phyloP scores from a whole-genome alignment of 2,329 filamentous ascomycete species.

The Pseudonectria buxi region DNA sequence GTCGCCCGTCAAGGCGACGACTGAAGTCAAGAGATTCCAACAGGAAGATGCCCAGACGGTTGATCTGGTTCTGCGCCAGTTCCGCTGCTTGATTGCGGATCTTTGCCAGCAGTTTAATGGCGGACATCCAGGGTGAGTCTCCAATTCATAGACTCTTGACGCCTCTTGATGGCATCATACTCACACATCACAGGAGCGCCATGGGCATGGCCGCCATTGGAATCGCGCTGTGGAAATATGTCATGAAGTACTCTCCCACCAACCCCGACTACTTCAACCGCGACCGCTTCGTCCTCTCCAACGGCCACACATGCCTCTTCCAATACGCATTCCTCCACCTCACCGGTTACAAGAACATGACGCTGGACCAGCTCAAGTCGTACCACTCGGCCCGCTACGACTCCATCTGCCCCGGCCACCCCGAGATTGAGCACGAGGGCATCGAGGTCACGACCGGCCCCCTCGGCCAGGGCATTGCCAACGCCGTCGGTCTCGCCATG shows the following conservation, averaged over 20 bases:
- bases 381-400: constrained; percentile 40
- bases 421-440: constrained; percentile 51
- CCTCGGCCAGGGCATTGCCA: constrained; percentile 53
- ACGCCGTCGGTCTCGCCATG: constrained; percentile 53
- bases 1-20: constrained; percentile 10
- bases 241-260: constrained; percentile 53
- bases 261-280: constrained; percentile 53
- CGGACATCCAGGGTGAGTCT: constrained; percentile 57
- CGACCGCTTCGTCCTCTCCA: constrained; percentile 57
- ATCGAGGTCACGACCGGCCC: constrained; percentile 55
- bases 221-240: constrained; percentile 53
- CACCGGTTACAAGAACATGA: constrained; percentile 47
- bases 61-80: constrained; percentile 51
- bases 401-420: constrained; percentile 48
- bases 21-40: constrained; percentile 18
- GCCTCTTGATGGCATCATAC: too few relatives aligned
- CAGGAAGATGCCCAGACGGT: constrained; percentile 20
- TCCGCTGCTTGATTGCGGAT: constrained; percentile 59
- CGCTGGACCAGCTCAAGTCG: constrained; percentile 48
- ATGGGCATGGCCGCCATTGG: constrained; percentile 59
- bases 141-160: too few relatives aligned
- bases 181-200: constrained; percentile 26
- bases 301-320: constrained; percentile 50
- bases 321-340: constrained; percentile 49
- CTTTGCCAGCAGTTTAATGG: constrained; percentile 64